Evolutionary conservation across 352 stramenopile genomes (phyloP), one percentile per base, ranked within the genome.

Genomic region (Phytophthora tentaculata): DNA sequence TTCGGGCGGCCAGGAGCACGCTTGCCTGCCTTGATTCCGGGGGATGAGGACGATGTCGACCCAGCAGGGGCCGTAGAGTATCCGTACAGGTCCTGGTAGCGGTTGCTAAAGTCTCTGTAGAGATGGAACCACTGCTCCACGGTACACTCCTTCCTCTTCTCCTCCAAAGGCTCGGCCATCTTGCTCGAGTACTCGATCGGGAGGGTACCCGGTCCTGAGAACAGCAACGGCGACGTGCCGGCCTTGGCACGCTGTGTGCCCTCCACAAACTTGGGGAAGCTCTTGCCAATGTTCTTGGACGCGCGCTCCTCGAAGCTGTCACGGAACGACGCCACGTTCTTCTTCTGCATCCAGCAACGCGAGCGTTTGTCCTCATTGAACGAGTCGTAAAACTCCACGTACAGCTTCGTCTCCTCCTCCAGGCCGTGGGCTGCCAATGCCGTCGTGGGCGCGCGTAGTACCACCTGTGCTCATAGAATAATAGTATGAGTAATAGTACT

Each of bases 341-440:
- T 94, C 64, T 90, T 89, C 69, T 92, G 81, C 82, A 94, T 91
- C 85, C 85, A 94, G 71, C 85, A 94, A 24, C 83, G 81, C 24
- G 83, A 90, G 52, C 85, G 85, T 64, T 91, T 92, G 48, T 77
- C 73, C 26, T 88, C 83, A 20, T 87, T 75, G 61, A 89, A 94
- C 68, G 85, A 88, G 65, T 94, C 85, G 44, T 86, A 92, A 63
- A 94, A 94, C 77, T 94, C 85, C 43, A 94, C 82, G 63, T 90
- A 92, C 22, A 94, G 69, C 65, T 94, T 94, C 26, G 76, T 88
- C 67, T 94, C 85, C 24, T 82, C 63, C 41, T 91, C 79, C 0
- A 94, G 71, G 5, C 78, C 79, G 8, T 81, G 79, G 9, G 79
- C 69, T 6, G 85, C 85, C 29, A 67, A 55, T 58, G 83, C 76